Evolutionary conservation across 805 yeast species (phyloP).

Genomic region (Brettanomyces custersianus): DNA sequence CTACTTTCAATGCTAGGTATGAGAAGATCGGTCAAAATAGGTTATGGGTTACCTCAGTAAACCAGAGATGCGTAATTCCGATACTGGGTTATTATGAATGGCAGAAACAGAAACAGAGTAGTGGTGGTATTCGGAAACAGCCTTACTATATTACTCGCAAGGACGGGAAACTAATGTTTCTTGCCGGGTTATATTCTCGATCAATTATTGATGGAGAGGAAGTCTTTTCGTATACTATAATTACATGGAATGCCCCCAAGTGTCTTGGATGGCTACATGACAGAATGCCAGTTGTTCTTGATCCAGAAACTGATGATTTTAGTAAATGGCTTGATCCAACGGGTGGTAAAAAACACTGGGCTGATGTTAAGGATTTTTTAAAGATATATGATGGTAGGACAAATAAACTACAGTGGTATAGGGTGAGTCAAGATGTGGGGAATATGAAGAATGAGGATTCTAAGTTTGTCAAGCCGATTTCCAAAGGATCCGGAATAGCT

Average conservation of each 20-base stretch:
- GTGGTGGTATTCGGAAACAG: slow-evolving; percentile 29
- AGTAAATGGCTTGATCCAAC: slow-evolving; percentile 51
- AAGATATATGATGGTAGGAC: slow-evolving; percentile 25
- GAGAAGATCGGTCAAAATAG: slow-evolving; percentile 48
- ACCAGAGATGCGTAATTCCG: slow-evolving; percentile 65
- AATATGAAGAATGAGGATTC: slow-evolving; percentile 41
- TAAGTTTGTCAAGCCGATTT: slow-evolving; percentile 23
- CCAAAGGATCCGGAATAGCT: slow-evolving; percentile 2
- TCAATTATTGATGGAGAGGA: slow-evolving; percentile 17
- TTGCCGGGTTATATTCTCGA: slow-evolving; percentile 50
- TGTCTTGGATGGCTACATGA: slow-evolving; percentile 61
- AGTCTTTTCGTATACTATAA: slow-evolving; percentile 50
- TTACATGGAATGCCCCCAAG: slow-evolving; percentile 64
- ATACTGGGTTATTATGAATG: slow-evolving; percentile 85
- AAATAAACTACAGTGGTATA: slow-evolving; percentile 36
- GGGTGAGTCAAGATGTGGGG: slow-evolving; percentile 59
- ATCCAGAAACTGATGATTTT: slow-evolving; percentile 52
- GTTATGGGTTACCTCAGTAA: slow-evolving; percentile 47
- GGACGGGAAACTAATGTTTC: slow-evolving; percentile 43
- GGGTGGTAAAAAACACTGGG: slow-evolving; percentile 26
- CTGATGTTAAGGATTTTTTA: slow-evolving; percentile 31
- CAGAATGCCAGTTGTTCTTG: slow-evolving; percentile 69
- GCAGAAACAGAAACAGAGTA: slow-evolving; percentile 25
- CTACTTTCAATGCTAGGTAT: slow-evolving; percentile 65
- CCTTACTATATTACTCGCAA: slow-evolving; percentile 62